phyloP scores from a whole-genome alignment of 2,329 filamentous ascomycete genomes.

The Phialophora chinensis region DNA sequence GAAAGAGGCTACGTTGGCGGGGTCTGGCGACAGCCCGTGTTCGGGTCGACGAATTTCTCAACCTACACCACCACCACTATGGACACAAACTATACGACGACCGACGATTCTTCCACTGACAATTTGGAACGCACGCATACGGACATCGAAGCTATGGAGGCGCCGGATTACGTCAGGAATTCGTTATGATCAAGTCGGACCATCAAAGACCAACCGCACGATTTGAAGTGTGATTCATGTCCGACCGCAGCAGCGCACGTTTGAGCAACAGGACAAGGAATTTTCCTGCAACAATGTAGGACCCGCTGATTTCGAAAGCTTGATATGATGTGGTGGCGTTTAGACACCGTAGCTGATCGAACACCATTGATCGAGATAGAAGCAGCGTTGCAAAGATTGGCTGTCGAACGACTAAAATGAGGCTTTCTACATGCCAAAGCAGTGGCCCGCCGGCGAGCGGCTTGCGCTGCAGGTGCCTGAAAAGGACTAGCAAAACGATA shows the following conservation, averaged over 20 bases:
- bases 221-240: neutral
- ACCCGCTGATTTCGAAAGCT: neutral
- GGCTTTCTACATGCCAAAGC: neutral
- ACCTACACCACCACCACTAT: constrained; percentile 40
- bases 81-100: constrained; percentile 30
- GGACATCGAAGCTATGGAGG: constrained; percentile 32
- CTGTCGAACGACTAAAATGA: neutral
- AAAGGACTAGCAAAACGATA: constrained; percentile 13
- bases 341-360: neutral
- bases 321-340: neutral
- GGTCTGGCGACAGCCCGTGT: constrained; percentile 35
- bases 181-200: neutral
- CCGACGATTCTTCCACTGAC: constrained; percentile 26
- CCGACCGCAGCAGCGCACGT: neutral
- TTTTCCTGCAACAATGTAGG: neutral
- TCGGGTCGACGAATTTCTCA: constrained; percentile 33
- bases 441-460: neutral
- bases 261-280: neutral
- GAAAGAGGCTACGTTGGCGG: constrained; percentile 39
- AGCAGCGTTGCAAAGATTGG: neutral
- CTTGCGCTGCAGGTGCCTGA: constrained; percentile 14
- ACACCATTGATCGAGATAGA: neutral
- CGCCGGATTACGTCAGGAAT: constrained; percentile 17
- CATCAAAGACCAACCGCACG: neutral
- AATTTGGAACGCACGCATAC: constrained; percentile 34